Base-by-base conservation (phyloP, 225 moss, liverwort and hornwort genomes). In the Marchantia polymorpha region DNA sequence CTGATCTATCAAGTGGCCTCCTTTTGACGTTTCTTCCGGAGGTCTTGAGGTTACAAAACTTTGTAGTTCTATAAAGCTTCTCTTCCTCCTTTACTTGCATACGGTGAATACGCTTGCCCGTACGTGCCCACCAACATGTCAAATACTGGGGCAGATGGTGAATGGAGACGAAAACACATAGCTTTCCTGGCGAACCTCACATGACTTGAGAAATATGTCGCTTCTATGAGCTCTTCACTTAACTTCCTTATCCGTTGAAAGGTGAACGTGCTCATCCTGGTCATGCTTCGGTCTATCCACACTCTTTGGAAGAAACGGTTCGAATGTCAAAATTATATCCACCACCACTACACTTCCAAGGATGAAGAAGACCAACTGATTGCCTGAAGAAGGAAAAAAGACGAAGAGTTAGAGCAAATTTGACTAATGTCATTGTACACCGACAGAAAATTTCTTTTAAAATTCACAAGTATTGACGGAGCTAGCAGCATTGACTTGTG, bases 321-420 rank as follows among this genome's bases (percentile, higher is more conserved):
- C 78, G 50, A 66, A 85, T 7, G 85, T 82, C 56, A 82, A 82
- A 16, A 85, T 51, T 3, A 75, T 51, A 29, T 79, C 78, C 23
- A 79, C 63, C n/a, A 85, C 16, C 7, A 74, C 82, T 8, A 85
- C 82, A 11, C 54, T 30, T 14, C 73, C 85, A 10, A 85, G 69
- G 9, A 82, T 66, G 82, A 85, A 82, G 61, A 85, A 82, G 48
- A 85, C 85, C 78, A 85, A 64, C 22, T 85, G 77, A 39, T 75
- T 83, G 22, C 83, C 83, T 83, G 83, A 39, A 39, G 5, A 39
- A 39, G 39, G 5, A 39, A 39, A 39, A 39, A 39, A n/a, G 64
- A 79, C 64, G 64, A 64, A 58, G 17, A 58, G 15, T 20, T 58
- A 16, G 9, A 58, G 15, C 58, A 58, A 58, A 7, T 58, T 58